Percentiles rank a stretch among this genome's conserved stretches.
phyloP scores from a whole-genome alignment of 179 eudicot genomes.

The Heliamphora pulchella region DNA sequence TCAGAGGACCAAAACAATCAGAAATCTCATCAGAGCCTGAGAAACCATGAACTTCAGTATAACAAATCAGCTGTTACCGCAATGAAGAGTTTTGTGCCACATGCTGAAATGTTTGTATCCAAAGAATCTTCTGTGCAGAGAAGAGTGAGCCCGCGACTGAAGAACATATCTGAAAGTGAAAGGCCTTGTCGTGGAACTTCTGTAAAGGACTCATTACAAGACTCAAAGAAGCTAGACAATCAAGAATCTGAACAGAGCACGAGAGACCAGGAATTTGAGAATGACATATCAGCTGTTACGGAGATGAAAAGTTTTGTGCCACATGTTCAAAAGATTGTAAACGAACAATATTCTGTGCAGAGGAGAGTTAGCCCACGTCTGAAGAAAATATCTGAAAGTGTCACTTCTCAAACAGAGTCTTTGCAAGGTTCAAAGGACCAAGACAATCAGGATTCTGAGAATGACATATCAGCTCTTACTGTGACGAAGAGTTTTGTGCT shows the following conservation, averaged over 20 bases:
- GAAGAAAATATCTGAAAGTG: too few species aligned
- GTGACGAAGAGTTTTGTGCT: too few species aligned
- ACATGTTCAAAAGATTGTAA: too few species aligned
- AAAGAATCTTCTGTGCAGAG: neutral
- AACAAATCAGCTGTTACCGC: too few species aligned
- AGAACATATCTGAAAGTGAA: conserved; percentile 5
- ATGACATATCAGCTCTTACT: neutral
- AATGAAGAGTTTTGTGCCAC: too few species aligned
- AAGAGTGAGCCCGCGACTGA: conserved; percentile 16
- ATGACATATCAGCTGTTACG: too few species aligned
- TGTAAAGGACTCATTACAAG: neutral
- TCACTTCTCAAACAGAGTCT: neutral
- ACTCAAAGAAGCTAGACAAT: neutral
- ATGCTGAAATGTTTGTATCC: too few species aligned
- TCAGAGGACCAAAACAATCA: neutral
- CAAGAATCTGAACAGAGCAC: neutral
- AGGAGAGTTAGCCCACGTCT: too few species aligned
- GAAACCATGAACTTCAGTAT: too few species aligned
- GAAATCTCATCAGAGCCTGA: neutral
- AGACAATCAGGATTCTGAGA: neutral
- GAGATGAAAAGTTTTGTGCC: too few species aligned
- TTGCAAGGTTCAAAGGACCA: neutral
- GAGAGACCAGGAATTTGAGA: too few species aligned
- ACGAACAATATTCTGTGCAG: too few species aligned
- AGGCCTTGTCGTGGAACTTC: conserved; percentile 5